phyloP scores from a whole-genome alignment of 108 stramenopile genomes.

The Pseudonitzschia multiseries region DNA sequence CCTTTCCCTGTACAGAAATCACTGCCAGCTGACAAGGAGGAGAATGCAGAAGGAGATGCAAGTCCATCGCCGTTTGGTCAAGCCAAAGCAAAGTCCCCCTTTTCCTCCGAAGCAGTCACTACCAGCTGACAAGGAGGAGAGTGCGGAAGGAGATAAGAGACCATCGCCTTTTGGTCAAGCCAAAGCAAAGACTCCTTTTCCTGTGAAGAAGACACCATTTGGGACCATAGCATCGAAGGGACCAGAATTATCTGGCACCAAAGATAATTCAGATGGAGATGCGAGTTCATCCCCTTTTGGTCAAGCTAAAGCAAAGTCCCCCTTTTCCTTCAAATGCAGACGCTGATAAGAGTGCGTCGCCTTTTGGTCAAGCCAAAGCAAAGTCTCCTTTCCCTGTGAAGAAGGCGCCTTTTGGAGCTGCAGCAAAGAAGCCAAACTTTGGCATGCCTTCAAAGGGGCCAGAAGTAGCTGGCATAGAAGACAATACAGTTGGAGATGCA shows the following conservation, averaged over 20 bases:
- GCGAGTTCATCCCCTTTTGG: too few species aligned
- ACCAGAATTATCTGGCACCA: too few species aligned
- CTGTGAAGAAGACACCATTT: background rate
- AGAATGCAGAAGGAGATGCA: background rate
- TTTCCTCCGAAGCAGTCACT: too few species aligned
- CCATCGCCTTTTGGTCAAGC: background rate
- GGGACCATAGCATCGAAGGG: too few species aligned
- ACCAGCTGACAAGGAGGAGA: background rate
- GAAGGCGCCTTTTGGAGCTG: background rate
- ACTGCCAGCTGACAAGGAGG: background rate
- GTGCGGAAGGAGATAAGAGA: background rate
- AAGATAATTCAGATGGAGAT: background rate
- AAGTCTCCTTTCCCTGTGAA: constrained; percentile 9
- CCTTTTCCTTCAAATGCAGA: background rate
- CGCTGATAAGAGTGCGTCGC: background rate
- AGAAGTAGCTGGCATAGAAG: background rate
- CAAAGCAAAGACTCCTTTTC: constrained; percentile 1
- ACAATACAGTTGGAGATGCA: background rate
- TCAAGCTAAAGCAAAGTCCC: background rate
- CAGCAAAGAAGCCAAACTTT: too few species aligned
- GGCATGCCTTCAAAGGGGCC: too few species aligned
- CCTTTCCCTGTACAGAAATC: background rate
- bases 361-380: background rate
- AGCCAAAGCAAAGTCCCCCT: background rate
- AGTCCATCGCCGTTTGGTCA: background rate